These are phyloP conservation scores for Ogataea neopini DNA, from an alignment of 805 yeast genomes.

Conservation along the genomic window DNA sequence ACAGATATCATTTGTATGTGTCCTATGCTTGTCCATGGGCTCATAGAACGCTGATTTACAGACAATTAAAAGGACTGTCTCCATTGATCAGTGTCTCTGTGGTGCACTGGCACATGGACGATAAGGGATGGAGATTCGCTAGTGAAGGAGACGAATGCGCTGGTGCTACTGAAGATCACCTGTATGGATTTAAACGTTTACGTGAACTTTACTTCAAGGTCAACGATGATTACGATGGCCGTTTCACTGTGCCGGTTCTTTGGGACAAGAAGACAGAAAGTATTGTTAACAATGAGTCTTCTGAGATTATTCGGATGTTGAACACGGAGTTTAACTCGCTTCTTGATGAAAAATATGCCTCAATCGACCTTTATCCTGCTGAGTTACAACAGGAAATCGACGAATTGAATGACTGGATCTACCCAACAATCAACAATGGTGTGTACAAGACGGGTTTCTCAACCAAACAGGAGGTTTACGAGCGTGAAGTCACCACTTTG, in stretches of 20 bases:
- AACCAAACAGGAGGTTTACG: conserved; percentile 78
- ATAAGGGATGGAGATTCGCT: conserved; percentile 85
- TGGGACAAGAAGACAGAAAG: conserved; percentile 86
- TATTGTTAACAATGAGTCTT: conserved; percentile 88
- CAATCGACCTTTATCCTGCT: conserved; percentile 64
- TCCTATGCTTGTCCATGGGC: conserved; percentile 97
- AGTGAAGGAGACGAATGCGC: conserved; percentile 43
- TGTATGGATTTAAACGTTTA: conserved; percentile 59
- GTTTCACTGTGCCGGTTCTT: conserved; percentile 90
- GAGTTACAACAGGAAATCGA: conserved; percentile 60
- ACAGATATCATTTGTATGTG: conserved; percentile 85
- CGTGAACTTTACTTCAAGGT: conserved; percentile 75
- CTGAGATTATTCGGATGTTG: conserved; percentile 85
- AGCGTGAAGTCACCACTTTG: conserved; percentile 59
- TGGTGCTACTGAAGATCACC: conserved; percentile 56
- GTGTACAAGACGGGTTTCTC: conserved; percentile 94
- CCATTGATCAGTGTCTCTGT: conserved; percentile 66
- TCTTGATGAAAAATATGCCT: conserved; percentile 47
- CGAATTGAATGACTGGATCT: conserved; percentile 77
- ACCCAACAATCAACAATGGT: conserved; percentile 85
- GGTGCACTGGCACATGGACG: conserved; percentile 90
- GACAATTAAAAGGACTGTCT: conserved; percentile 73
- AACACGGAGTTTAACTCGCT: conserved; percentile 71
- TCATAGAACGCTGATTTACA: conserved; percentile 73
- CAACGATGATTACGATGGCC: conserved; percentile 71